Base-by-base conservation (phyloP, 306 rosid genomes). In the Hippophae rhamnoides region DNA sequence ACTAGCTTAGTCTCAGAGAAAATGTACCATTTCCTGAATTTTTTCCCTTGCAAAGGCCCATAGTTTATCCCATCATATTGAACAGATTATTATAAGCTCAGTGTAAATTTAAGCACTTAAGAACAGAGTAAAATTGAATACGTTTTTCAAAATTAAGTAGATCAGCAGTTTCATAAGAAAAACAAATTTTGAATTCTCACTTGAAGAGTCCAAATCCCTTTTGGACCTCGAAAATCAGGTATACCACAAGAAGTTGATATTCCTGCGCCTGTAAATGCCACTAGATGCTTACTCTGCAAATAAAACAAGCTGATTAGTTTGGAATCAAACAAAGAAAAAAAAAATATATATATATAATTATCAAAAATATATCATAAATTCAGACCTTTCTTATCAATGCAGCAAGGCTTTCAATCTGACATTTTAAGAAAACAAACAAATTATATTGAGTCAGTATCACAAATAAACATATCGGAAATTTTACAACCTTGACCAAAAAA, bases 121-220 rank as follows among this genome's bases (percentile, higher is more conserved):
- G 53, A 7, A 49, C 10, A 10, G 1, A 6, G 13, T 1, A 5
- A 48, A 8, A 49, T 13, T 12, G n/a, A 49, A 1, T 8, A 12
- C 9, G 8, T 12, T 49, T 23, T 5, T 44, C 18, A 31, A 41
- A 42, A 13, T 14, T 13, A 41, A 8, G n/a, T 60, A 44, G 13
- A 48, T 42, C 10, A 26, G 41, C n/a, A 60, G 31, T 11, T 46
- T 9, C 18, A 31, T 6, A 38, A 57, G 2, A 41, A 5, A 12
- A 53, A 57, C 43, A 58, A 38, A 45, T 58, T 74, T 41, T 18
- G 52, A 42, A 68, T 47, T 53, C 69, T 68, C 77, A 79, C 96
- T 93, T 92, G 99, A 70, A 92, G 95, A 0, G 99, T 92, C 96
- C 96, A 92, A 71, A 92, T 88, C 72, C 99, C 99, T 69, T 80